phyloP scores from a whole-genome alignment of 805 yeast genomes.

The Naumovozyma baii region DNA sequence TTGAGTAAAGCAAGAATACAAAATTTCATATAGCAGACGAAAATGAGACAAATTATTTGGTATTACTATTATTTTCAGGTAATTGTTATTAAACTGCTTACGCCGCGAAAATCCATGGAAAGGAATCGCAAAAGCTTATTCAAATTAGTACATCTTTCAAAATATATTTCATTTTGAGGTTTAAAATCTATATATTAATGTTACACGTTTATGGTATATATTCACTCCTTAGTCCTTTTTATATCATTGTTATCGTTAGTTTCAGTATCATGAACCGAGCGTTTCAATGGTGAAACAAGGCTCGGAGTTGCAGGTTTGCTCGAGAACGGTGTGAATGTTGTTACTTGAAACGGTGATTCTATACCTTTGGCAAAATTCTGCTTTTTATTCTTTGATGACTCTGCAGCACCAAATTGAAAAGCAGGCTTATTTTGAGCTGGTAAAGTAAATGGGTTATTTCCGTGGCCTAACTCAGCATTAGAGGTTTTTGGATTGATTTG shows the following conservation, averaged over 20 bases:
- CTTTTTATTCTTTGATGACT: neutral
- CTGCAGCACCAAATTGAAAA: neutral
- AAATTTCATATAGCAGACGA: too few relatives aligned
- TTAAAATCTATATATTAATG: too few relatives aligned
- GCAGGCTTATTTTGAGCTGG: neutral
- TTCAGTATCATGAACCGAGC: neutral
- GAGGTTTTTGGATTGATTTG: neutral
- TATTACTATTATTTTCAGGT: too few relatives aligned
- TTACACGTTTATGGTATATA: too few relatives aligned
- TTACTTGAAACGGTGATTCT: neutral
- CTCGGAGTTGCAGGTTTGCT: neutral
- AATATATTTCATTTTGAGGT: too few relatives aligned
- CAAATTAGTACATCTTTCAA: too few relatives aligned
- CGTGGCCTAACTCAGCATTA: neutral
- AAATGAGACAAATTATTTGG: too few relatives aligned
- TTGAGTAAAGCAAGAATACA: too few relatives aligned
- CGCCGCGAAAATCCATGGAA: too few relatives aligned
- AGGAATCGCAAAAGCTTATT: too few relatives aligned
- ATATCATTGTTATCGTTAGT: neutral
- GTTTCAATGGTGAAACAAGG: neutral
- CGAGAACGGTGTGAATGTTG: neutral
- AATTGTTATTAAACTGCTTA: too few relatives aligned
- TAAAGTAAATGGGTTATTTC: slow-evolving; percentile 15
- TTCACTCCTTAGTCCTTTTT: neutral
- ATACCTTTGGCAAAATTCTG: neutral